Percentiles rank a stretch among this genome's conserved stretches.
Evolutionary conservation across 192 early-diverging fungal genomes (phyloP).

Genomic region (Umbelopsis isabellina): DNA sequence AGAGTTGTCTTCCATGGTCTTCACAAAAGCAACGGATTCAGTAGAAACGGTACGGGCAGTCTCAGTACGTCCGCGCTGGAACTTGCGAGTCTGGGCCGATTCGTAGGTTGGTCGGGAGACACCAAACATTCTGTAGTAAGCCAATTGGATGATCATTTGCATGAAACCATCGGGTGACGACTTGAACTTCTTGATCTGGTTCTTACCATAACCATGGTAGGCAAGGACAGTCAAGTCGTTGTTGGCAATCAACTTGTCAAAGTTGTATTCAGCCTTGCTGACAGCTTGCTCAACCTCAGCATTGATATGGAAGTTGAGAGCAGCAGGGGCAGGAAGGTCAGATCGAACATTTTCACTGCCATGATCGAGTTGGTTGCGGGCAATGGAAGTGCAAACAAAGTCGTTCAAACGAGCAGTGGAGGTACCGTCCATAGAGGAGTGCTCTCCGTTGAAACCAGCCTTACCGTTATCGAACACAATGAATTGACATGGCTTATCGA

Average conservation of each 20-base stretch:
- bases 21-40: slow-evolving; percentile 84
- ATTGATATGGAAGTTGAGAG: slow-evolving; percentile 75
- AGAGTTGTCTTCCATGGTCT: slow-evolving; percentile 77
- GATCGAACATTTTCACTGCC: slow-evolving; percentile 58
- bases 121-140: slow-evolving; percentile 91
- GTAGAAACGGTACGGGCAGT: slow-evolving; percentile 80
- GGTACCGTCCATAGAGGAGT: slow-evolving; percentile 95
- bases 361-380: slow-evolving; percentile 74
- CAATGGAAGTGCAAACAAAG: slow-evolving; percentile 66
- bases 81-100: slow-evolving; percentile 89
- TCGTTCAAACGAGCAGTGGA: slow-evolving; percentile 88
- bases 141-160: slow-evolving; percentile 96
- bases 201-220: slow-evolving; percentile 92
- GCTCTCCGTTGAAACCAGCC: slow-evolving; percentile 94
- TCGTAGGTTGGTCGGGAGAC: slow-evolving; percentile 86
- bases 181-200: slow-evolving; percentile 85
- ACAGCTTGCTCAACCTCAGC: slow-evolving; percentile 63
- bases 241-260: slow-evolving; percentile 75
- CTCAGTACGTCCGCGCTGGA: slow-evolving; percentile 93
- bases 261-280: slow-evolving; percentile 71
- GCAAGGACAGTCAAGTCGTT: slow-evolving; percentile 85
- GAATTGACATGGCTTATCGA: slow-evolving; percentile 96
- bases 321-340: slow-evolving; percentile 65
- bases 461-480: slow-evolving; percentile 98
- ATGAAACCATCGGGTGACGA: slow-evolving; percentile 80